Percentiles rank a stretch among this genome's conserved stretches.
Conservation (phyloP, 2,329 filamentous ascomycete species). For the Exophiala alcalophila region DNA sequence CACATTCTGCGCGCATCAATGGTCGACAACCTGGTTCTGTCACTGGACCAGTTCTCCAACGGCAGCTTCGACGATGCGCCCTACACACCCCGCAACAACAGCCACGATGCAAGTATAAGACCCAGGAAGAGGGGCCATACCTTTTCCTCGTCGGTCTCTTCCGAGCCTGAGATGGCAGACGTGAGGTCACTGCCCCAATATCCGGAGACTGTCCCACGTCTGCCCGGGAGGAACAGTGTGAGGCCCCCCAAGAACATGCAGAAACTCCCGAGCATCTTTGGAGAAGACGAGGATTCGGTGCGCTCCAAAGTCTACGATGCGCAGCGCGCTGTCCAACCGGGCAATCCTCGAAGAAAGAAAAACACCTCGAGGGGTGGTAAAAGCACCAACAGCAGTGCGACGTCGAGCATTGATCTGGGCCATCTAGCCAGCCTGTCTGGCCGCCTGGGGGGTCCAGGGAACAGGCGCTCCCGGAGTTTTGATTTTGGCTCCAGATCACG, state of each 20-base stretch:
- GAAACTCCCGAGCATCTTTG: slow-evolving; percentile 62
- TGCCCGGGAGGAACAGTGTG: slow-evolving; percentile 32
- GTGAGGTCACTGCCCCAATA: slow-evolving; percentile 38
- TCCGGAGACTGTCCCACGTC: slow-evolving; percentile 28
- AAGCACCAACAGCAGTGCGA: slow-evolving; percentile 71
- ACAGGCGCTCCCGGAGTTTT: slow-evolving; percentile 46
- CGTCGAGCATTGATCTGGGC: slow-evolving; percentile 72
- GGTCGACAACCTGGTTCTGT: slow-evolving; percentile 92
- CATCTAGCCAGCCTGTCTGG: slow-evolving; percentile 37
- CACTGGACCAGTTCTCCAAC: slow-evolving; percentile 76
- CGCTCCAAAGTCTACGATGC: slow-evolving; percentile 39
- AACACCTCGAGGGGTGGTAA: slow-evolving; percentile 49
- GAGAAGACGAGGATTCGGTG: slow-evolving; percentile 39
- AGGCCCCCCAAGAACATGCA: slow-evolving; percentile 40
- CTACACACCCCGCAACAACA: slow-evolving; percentile 25
- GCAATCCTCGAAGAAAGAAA: slow-evolving; percentile 37
- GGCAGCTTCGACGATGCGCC: slow-evolving; percentile 30
- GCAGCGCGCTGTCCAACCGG: slow-evolving; percentile 33
- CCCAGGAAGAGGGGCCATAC: slow-evolving; percentile 56
- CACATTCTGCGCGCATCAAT: slow-evolving; percentile 83
- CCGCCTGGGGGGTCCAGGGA: slow-evolving; percentile 27
- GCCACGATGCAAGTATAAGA: slow-evolving; percentile 28
- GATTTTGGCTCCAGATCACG: slow-evolving; percentile 42
- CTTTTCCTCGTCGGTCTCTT: slow-evolving; percentile 59
- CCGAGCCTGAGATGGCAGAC: slow-evolving; percentile 48